phyloP scores from a whole-genome alignment of 2,329 filamentous ascomycete genomes.

The Penicillium rolfsii region DNA sequence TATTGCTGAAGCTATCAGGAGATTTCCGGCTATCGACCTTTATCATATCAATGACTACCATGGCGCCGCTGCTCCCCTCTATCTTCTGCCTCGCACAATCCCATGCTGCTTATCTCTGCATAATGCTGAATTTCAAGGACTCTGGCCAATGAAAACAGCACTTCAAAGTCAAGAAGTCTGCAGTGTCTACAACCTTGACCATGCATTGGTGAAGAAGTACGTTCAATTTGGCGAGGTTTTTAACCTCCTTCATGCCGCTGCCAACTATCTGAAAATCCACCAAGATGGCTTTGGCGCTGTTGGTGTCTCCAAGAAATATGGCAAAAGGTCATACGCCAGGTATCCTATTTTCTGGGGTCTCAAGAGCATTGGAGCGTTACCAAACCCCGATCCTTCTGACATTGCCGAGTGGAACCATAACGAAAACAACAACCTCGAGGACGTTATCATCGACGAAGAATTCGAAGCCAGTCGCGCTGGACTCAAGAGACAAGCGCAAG shows the following conservation, averaged over 20 bases:
- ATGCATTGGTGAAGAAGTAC: slow-evolving; percentile 51
- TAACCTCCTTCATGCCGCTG: slow-evolving; percentile 67
- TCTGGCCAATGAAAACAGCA: slow-evolving; percentile 67
- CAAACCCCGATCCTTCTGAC: slow-evolving; percentile 68
- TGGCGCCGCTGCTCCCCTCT: slow-evolving; percentile 65
- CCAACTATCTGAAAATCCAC: slow-evolving; percentile 66
- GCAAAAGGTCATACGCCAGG: slow-evolving; percentile 66
- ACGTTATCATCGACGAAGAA: slow-evolving; percentile 57
- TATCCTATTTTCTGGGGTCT: slow-evolving; percentile 73
- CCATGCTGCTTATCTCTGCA: slow-evolving; percentile 67
- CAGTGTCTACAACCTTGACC: slow-evolving; percentile 64
- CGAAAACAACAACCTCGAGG: slow-evolving; percentile 51
- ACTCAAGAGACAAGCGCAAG: slow-evolving; percentile 66
- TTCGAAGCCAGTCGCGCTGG: slow-evolving; percentile 59
- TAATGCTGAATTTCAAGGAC: slow-evolving; percentile 70
- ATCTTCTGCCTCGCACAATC: slow-evolving; percentile 64
- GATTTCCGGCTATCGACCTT: slow-evolving; percentile 63
- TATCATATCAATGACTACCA: slow-evolving; percentile 71
- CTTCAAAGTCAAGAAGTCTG: slow-evolving; percentile 66
- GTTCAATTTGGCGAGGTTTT: slow-evolving; percentile 71
- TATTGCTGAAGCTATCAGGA: slow-evolving; percentile 64
- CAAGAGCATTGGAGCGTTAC: slow-evolving; percentile 63
- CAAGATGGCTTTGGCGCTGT: slow-evolving; percentile 70
- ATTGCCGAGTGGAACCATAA: slow-evolving; percentile 61
- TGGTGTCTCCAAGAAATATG: slow-evolving; percentile 69